These are phyloP conservation scores for Mycena kentingensis DNA, from an alignment of 768 basidiomycete species.

Conservation along the genomic window DNA sequence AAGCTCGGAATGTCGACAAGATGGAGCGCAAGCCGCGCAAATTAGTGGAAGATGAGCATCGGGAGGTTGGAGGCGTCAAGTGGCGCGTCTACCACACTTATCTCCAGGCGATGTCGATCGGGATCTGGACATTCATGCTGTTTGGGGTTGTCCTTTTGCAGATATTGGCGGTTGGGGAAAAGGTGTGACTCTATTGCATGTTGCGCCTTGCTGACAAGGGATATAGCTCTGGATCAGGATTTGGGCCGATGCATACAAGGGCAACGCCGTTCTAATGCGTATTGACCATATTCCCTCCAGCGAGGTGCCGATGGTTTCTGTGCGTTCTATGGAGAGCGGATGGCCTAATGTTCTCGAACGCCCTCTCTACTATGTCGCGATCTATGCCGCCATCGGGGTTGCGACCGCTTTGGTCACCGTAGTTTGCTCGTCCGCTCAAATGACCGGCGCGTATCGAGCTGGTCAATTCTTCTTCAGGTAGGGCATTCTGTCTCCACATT, in stretches of 20 bases:
- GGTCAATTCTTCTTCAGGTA: constrained; percentile 41
- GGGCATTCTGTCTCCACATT: background rate
- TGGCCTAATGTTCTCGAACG: constrained; percentile 53
- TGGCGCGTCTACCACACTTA: constrained; percentile 73
- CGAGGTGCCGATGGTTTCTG: constrained; percentile 2
- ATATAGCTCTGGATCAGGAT: constrained; percentile 51
- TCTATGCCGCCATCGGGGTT: constrained; percentile 61
- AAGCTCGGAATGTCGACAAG: too few relatives aligned
- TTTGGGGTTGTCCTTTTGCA: constrained; percentile 47
- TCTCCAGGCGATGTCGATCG: constrained; percentile 73
- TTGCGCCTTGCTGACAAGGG: background rate
- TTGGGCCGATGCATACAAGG: constrained; percentile 57
- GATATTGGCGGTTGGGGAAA: constrained; percentile 42
- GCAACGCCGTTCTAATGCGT: background rate
- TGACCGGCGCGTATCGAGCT: constrained; percentile 51
- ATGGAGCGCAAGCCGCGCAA: too few relatives aligned
- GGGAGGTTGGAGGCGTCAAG: constrained; percentile 80
- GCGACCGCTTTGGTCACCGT: constrained; percentile 47
- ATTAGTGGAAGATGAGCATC: constrained; percentile 78
- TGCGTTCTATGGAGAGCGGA: constrained; percentile 19
- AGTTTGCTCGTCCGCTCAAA: constrained; percentile 50
- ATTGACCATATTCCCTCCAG: constrained; percentile 1
- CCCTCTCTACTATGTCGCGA: constrained; percentile 64
- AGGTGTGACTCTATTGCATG: constrained; percentile 1
- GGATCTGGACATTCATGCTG: constrained; percentile 61